Evolutionary conservation across 1,284 basidiomycete genomes (phyloP).

Genomic region (Flammula alnicola): DNA sequence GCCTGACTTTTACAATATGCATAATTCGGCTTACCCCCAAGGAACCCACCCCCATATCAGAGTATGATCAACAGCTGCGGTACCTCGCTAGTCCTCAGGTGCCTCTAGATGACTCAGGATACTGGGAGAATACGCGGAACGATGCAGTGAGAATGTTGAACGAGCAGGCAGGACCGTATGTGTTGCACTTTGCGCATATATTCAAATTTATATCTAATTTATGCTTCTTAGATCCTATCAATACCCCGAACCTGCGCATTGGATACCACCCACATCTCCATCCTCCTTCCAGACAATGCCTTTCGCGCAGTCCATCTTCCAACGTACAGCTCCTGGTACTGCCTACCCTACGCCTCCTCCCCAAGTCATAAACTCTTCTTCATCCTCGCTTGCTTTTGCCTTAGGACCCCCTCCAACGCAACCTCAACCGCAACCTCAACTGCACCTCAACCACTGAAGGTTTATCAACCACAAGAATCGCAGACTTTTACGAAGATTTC

Average conservation of each 20-base stretch:
- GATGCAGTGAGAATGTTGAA: conserved; percentile 56
- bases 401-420: conserved; percentile 49
- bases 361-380: conserved; percentile 61
- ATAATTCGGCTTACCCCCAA: conserved; percentile 42
- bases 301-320: conserved; percentile 67
- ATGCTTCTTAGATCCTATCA: conserved; percentile 36
- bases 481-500: conserved; percentile 63
- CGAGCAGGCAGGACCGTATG: conserved; percentile 50
- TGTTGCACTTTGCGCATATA: conserved; percentile 31
- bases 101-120: conserved; percentile 46
- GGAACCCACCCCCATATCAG: conserved; percentile 56
- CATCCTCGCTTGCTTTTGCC: conserved; percentile 74
- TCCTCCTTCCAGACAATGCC: conserved; percentile 54
- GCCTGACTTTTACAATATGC: conserved; percentile 54
- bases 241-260: conserved; percentile 45
- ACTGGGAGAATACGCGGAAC: conserved; percentile 58
- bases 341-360: conserved; percentile 74
- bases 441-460: conserved; percentile 29
- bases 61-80: conserved; percentile 57
- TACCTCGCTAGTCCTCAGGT: conserved; percentile 49
- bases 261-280: conserved; percentile 37
- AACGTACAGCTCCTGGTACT: conserved; percentile 57
- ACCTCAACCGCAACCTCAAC: conserved; percentile 27
- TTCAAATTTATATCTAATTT: conserved; percentile 18
- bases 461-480: conserved; percentile 61